These are phyloP conservation scores for Pneumocystis sp. DNA, from an alignment of 1,139 yeast species.

Conservation along the genomic window DNA sequence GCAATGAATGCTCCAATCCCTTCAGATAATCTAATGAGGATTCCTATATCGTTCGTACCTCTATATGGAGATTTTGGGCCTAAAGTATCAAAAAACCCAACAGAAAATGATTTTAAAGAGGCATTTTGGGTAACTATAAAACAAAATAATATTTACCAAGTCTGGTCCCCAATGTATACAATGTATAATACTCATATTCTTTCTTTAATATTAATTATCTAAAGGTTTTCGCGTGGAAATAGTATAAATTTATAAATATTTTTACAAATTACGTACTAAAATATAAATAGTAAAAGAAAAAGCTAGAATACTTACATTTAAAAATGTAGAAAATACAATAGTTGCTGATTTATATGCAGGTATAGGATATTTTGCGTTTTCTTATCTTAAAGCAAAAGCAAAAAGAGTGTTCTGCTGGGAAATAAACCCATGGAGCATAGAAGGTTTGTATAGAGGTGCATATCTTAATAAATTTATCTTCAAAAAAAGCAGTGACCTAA, in stretches of 20 bases:
- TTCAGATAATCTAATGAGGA: constrained; percentile 38
- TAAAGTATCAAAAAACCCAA: constrained; percentile 27
- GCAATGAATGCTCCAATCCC: constrained; percentile 60
- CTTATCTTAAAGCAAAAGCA: constrained; percentile 47
- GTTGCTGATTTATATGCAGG: constrained; percentile 69
- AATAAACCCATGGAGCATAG: constrained; percentile 69
- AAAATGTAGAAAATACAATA: constrained; percentile 27
- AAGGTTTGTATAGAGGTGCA: constrained; percentile 51
- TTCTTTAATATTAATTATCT: not conserved
- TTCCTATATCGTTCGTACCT: constrained; percentile 46
- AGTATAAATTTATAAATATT: not conserved
- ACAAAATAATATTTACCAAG: constrained; percentile 64
- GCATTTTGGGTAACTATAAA: constrained; percentile 60
- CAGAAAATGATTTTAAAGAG: constrained; percentile 28
- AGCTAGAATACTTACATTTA: constrained; percentile 40
- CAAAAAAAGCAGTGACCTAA: constrained; percentile 21
- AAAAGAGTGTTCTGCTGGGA: constrained; percentile 59
- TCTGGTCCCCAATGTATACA: constrained; percentile 74
- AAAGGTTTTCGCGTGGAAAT: not conserved
- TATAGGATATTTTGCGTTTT: constrained; percentile 68
- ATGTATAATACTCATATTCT: constrained; percentile 64
- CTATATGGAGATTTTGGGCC: constrained; percentile 56
- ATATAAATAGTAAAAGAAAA: constrained; percentile 46
- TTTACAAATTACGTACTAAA: not conserved
- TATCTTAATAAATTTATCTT: constrained; percentile 31